A percentile compares a stretch with the other conserved stretches of the same genome.
Evolutionary conservation across 805 yeast genomes (phyloP).

Genomic region (Tetrapisispora pingtungensis): DNA sequence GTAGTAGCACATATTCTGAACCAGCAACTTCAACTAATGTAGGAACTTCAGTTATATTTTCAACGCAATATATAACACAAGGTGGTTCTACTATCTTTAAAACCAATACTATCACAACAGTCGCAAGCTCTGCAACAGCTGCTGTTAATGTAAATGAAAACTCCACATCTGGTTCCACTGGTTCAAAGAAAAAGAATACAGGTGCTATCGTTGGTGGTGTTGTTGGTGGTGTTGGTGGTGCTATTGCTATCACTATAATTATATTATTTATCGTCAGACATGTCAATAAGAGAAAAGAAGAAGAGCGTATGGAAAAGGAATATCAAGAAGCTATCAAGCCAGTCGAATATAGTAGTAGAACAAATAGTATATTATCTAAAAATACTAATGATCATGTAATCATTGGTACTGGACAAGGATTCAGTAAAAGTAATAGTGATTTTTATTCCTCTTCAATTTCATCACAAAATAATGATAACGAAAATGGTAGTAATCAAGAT

Average conservation of each 20-base stretch:
- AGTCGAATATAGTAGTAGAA: conserved; percentile 20
- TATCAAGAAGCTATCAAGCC: conserved; percentile 50
- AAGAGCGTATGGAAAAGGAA: conserved; percentile 45
- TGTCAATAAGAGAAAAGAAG: conserved; percentile 30
- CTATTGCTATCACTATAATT: conserved; percentile 33
- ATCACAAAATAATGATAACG: conserved; percentile 13
- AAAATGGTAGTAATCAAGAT: neutral
- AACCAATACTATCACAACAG: conserved; percentile 21
- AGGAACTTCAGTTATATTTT: conserved; percentile 14
- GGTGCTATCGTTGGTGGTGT: conserved; percentile 61
- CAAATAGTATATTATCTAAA: conserved; percentile 2
- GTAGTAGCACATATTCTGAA: conserved; percentile 3
- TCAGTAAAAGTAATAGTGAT: conserved; percentile 23
- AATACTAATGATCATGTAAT: neutral
- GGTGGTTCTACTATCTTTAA: conserved; percentile 24
- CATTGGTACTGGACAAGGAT: neutral
- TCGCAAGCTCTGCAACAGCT: conserved; percentile 10
- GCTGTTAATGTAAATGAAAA: conserved; percentile 6
- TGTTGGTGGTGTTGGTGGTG: conserved; percentile 45
- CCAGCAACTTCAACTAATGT: neutral
- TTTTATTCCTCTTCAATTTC: conserved; percentile 12
- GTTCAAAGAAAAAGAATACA: conserved; percentile 19
- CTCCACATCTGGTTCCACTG: conserved; percentile 3
- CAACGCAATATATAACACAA: conserved; percentile 20
- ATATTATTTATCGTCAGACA: conserved; percentile 33